phyloP scores from a whole-genome alignment of 805 yeast genomes.

The Spathaspora passalidarum region DNA sequence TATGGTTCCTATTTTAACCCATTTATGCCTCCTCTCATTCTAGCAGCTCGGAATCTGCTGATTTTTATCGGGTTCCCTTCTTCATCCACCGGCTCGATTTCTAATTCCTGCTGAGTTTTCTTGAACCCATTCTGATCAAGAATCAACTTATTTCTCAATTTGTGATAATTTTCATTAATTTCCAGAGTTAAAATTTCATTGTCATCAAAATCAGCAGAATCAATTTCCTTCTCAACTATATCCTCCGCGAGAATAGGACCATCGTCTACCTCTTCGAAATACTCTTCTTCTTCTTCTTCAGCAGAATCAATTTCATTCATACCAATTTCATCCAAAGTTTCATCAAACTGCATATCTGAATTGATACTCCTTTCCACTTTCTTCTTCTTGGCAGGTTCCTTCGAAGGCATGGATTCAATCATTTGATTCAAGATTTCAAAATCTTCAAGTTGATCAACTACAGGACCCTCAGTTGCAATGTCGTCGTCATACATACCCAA shows the following conservation, averaged over 20 bases:
- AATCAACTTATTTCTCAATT: conserved; percentile 51
- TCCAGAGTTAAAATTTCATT: conserved; percentile 42
- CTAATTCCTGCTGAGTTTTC: conserved; percentile 48
- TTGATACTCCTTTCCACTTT: not conserved
- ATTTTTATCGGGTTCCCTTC: conserved; percentile 54
- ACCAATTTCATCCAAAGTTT: conserved; percentile 16
- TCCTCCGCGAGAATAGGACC: conserved; percentile 39
- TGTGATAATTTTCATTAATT: conserved; percentile 54
- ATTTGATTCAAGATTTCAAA: conserved; percentile 49
- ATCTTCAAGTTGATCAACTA: conserved; percentile 52
- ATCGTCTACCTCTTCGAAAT: conserved; percentile 23
- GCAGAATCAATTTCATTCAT: conserved; percentile 29
- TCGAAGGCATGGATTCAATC: conserved; percentile 34
- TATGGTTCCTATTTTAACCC: not conserved
- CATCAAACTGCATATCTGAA: conserved; percentile 7
- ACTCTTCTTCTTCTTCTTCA: conserved; percentile 30
- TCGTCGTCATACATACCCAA: conserved; percentile 63
- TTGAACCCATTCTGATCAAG: conserved; percentile 40
- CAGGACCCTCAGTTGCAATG: conserved; percentile 51
- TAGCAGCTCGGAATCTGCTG: conserved; percentile 68
- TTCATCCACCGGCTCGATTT: conserved; percentile 67
- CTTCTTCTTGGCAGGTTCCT: conserved; percentile 2
- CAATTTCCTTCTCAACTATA: conserved; percentile 38
- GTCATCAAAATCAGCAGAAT: conserved; percentile 13
- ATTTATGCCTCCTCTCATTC: conserved; percentile 2